Evolutionary conservation across 805 yeast genomes (phyloP).

Genomic region (Schwanniomyces polymorphus): DNA sequence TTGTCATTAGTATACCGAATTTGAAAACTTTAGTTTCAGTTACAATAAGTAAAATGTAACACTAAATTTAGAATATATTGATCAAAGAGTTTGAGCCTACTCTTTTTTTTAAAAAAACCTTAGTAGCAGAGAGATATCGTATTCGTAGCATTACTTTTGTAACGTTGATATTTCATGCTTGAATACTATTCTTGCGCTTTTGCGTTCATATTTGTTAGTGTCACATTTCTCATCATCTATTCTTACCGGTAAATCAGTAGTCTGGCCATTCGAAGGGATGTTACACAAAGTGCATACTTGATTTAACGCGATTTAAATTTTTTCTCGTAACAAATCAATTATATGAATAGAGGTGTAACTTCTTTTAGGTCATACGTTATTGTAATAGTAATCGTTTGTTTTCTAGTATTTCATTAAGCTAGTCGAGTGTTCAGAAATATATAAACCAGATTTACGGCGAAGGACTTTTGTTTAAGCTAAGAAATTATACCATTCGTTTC

Average conservation of each 20-base stretch:
- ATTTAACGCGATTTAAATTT: conserved; percentile 6
- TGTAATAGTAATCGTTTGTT: neutral
- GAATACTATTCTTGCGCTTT: neutral
- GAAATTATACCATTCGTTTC: neutral
- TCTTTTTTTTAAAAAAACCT: too few species aligned
- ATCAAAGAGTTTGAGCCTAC: too few species aligned
- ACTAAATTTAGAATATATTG: too few species aligned
- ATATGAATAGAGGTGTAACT: neutral
- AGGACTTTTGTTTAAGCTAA: neutral
- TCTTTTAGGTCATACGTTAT: neutral
- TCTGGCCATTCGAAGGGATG: conserved; percentile 4
- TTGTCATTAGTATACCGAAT: too few species aligned
- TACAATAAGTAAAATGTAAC: too few species aligned
- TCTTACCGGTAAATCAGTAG: neutral
- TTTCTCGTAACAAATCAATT: conserved; percentile 3
- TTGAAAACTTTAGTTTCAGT: too few species aligned
- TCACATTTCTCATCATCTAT: neutral
- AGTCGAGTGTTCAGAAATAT: neutral
- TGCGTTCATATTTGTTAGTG: neutral
- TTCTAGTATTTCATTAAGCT: neutral
- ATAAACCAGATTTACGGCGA: neutral
- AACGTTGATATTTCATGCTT: neutral
- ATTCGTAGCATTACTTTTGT: too few species aligned
- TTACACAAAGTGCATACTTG: conserved; percentile 1
- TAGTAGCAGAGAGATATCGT: too few species aligned